Evolutionary conservation across 768 basidiomycete species (phyloP).

Genomic region (Russula griseocarnosa): DNA sequence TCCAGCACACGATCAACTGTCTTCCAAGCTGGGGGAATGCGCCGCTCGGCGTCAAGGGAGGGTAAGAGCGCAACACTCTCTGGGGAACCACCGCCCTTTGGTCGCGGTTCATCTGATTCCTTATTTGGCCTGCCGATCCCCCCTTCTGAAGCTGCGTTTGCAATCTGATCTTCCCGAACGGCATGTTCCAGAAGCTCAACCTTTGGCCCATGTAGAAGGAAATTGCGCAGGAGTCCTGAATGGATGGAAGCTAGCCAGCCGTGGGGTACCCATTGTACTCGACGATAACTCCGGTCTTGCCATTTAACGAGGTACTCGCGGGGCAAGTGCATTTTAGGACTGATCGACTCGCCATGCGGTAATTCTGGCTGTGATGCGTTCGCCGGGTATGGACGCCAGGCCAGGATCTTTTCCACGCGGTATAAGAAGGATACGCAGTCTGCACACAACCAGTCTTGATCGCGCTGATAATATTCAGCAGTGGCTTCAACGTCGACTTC

Average conservation of each 20-base stretch:
- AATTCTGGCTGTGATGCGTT: slow-evolving; percentile 53
- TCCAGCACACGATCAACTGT: slow-evolving; percentile 92
- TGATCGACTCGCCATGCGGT: slow-evolving; percentile 39
- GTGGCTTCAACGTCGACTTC: slow-evolving; percentile 38
- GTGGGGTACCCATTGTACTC: slow-evolving; percentile 87
- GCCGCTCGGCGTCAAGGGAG: slow-evolving; percentile 63
- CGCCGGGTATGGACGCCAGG: slow-evolving; percentile 82
- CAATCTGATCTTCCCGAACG: slow-evolving; percentile 34
- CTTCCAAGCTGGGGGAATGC: slow-evolving; percentile 79
- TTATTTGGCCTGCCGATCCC: slow-evolving; percentile 36
- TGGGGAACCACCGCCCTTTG: slow-evolving; percentile 23
- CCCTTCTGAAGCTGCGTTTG: slow-evolving; percentile 37
- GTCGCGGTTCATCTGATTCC: slow-evolving; percentile 24
- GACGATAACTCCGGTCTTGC: slow-evolving; percentile 71
- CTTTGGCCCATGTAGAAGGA: slow-evolving; percentile 63
- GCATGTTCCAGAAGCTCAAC: slow-evolving; percentile 58
- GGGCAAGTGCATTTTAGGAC: slow-evolving; percentile 62
- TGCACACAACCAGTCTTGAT: slow-evolving; percentile 60
- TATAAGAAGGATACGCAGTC: slow-evolving; percentile 74
- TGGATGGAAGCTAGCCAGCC: slow-evolving; percentile 79
- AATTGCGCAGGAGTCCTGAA: slow-evolving; percentile 67
- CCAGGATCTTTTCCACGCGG: slow-evolving; percentile 77
- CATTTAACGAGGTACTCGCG: slow-evolving; percentile 94
- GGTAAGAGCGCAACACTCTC: slow-evolving; percentile 36
- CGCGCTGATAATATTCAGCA: slow-evolving; percentile 58